Conservation (phyloP, 768 basidiomycete genomes). For the Pleurotus djamor region DNA sequence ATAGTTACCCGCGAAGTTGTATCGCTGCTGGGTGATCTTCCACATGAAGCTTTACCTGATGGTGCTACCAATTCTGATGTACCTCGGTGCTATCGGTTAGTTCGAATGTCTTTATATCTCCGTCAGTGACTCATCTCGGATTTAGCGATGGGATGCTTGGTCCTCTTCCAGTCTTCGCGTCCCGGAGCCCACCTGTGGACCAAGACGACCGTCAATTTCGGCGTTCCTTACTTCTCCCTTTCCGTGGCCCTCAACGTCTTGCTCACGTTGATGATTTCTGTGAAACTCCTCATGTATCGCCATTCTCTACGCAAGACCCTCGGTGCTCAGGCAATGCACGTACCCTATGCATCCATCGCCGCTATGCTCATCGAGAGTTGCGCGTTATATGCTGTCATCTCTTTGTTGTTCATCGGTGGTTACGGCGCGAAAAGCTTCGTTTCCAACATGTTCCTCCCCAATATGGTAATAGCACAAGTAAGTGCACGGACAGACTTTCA, state of each 20-base stretch:
- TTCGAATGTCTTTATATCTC: not conserved
- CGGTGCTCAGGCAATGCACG: constrained; percentile 18
- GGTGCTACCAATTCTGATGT: constrained; percentile 10
- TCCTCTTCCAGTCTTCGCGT: constrained; percentile 9
- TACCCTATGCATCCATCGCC: constrained; percentile 27
- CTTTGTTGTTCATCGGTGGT: constrained; percentile 25
- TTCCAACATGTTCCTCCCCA: constrained; percentile 12
- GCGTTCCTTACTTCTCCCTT: constrained; percentile 31
- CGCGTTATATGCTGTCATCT: constrained; percentile 28
- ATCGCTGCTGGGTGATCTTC: constrained; percentile 10
- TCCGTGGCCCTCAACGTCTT: constrained; percentile 34
- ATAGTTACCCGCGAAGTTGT: not conserved
- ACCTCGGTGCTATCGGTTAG: constrained; percentile 10
- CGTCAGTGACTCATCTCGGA: not conserved
- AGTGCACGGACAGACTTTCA: not conserved
- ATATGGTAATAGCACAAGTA: constrained; percentile 11
- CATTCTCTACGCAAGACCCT: constrained; percentile 15
- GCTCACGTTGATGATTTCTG: constrained; percentile 30
- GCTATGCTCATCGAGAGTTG: constrained; percentile 36
- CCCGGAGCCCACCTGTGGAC: constrained; percentile 10
- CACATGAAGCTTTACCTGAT: constrained; percentile 11
- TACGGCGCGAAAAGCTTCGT: constrained; percentile 11
- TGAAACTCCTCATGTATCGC: constrained; percentile 29
- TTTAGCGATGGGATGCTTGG: constrained; percentile 7
- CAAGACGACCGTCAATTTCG: constrained; percentile 22